A percentile compares a stretch with the other conserved stretches of the same genome.
phyloP scores from a whole-genome alignment of 2,329 filamentous ascomycete species.

The Epichloe bromicola region DNA sequence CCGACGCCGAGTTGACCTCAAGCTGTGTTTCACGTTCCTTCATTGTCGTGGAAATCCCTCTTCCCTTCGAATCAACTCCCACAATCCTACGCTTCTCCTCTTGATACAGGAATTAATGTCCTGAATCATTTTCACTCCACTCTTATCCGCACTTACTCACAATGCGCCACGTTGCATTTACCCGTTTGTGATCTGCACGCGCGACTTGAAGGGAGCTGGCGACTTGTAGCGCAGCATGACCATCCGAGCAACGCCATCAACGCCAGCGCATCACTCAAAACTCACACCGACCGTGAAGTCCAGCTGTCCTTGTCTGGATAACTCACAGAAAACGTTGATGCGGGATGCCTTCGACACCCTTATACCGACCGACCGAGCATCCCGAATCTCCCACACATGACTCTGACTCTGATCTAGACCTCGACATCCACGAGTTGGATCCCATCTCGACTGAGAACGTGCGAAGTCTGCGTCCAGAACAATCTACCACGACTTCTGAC shows the following conservation, averaged over 20 bases:
- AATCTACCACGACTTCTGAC: slow-evolving; percentile 26
- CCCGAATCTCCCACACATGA: slow-evolving; percentile 54
- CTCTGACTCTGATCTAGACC: slow-evolving; percentile 59
- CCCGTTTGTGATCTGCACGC: slow-evolving; percentile 1
- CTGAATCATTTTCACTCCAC: background rate
- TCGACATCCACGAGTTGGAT: slow-evolving; percentile 72
- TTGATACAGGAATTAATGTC: too few species aligned
- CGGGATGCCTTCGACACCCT: slow-evolving; percentile 45
- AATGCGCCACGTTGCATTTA: slow-evolving; percentile 8
- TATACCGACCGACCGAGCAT: slow-evolving; percentile 42
- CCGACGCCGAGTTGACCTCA: background rate
- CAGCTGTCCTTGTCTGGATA: slow-evolving; percentile 2
- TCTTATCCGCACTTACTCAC: background rate
- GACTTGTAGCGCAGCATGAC: slow-evolving; percentile 10
- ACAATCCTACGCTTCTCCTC: background rate
- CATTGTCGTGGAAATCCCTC: background rate
- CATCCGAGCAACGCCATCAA: slow-evolving; percentile 6
- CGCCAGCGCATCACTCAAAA: slow-evolving; percentile 8
- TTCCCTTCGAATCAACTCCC: background rate
- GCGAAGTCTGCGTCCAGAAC: slow-evolving; percentile 18
- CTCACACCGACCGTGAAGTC: slow-evolving; percentile 7
- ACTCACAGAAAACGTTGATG: slow-evolving; percentile 8
- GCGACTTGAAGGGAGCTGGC: background rate
- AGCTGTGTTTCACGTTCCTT: background rate
- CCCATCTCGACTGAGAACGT: slow-evolving; percentile 34